Evolutionary conservation across 2,329 filamentous ascomycete species (phyloP), one percentile per base, ranked within the genome.

Genomic region (Colletotrichum eremochloae): DNA sequence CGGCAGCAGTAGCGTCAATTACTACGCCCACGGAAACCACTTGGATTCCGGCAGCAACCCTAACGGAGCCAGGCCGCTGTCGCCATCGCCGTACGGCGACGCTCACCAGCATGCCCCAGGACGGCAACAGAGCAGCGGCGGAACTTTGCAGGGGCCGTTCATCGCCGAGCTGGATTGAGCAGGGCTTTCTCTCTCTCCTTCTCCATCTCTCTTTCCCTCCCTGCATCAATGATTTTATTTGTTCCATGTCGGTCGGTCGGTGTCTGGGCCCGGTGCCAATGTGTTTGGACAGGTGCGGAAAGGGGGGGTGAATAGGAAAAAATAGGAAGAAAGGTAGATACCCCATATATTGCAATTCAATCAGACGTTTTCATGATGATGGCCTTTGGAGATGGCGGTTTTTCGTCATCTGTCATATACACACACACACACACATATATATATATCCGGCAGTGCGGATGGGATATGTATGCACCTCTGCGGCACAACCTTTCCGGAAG

Each of bases 131-230:
- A n/a, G n/a, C 20, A 61, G 61, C 18, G 46, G 61, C 61, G 63
- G 48, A 20, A 46, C 63, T 33, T 14, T 48, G 38, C 63, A 48
- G 18, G 67, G 60, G 36, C 66, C 60, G 7, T 65, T 72, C 31
- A 24, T 66, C 9, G 67, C 70, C 67, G 70, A 71, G 62, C 42
- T 71, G 67, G 67, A 71, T 33, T 72, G 53, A 69, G 42, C 63
- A 14, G 67, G 55, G 55, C 52, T 36, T 31, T 36, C 18, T 18
- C 12, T 29, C 24, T 53, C 3, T 33, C 29, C 31, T 24, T 53
- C 14, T 53, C 29, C 11, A 11, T 46, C 18, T 46, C 18, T 46
- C 38, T 48, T 48, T 48, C 7, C 3, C 6, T 53, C 14, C 24
- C 24, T 15, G 11, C 3, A 20, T 15, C 38, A 36, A 24, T 14